Evolutionary conservation across 1,284 basidiomycete genomes (phyloP), one percentile per base, ranked within the genome.

Genomic region (Fomes fomentarius): DNA sequence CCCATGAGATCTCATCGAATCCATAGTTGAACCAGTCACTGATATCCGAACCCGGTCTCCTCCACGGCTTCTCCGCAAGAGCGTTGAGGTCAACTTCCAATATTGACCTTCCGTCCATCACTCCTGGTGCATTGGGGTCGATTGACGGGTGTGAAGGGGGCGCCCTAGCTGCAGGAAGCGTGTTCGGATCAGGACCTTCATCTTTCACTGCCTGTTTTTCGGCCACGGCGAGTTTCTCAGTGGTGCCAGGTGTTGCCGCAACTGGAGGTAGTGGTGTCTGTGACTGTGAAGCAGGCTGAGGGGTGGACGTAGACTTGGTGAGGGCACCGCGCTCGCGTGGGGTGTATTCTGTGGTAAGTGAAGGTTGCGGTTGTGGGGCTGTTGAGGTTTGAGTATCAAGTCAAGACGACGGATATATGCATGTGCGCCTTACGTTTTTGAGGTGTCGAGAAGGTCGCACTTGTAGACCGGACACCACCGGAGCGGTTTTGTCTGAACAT

Each of bases 21-120:
- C 97, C 97, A 66, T 98, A 99, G 74, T 99, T 99, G 77, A 99
- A 99, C 89, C 94, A 99, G 75, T 98, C 96, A 63, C 91, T 92
- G 52, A 98, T 79, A 74, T 98, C 94, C 7, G 93, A 89, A 15
- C 97, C 97, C 9, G 96, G 91, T 50, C 89, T 76, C 54, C 96
- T 79, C 97, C 97, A 99, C 2, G 91, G 89, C 70, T 97, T 96
- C 53, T 93, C 90, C 21, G 89, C 77, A 70, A 98, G 80, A 21
- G 89, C 83, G 22, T 79, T 81, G 46, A 98, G 69, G 70, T 99
- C 96, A 40, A 96, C 82, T 57, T 98, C 94, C 43, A 95, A 87
- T 47, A 98, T 91, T 7, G 90, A 88, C 25, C 89, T 85, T 8
- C 91, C 92, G 56, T 93, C 89, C 35, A 89, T 73, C 38, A 84